These are phyloP conservation scores for Nicotiana sylvestris DNA, from an alignment of 257 asterid genomes.

Conservation along the genomic window DNA sequence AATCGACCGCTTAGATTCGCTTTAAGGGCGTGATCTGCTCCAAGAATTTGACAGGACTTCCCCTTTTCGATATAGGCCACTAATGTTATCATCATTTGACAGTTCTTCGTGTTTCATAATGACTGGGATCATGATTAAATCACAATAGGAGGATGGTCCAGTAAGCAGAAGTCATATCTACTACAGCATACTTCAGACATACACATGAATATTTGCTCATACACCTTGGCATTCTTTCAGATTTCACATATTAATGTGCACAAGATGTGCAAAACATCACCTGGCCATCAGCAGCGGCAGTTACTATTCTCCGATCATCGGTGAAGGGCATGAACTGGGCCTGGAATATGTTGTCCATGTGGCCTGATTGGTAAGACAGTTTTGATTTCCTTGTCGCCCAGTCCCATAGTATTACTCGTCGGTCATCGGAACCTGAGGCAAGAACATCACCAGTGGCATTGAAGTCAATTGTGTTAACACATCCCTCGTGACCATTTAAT, in stretches of 20 bases:
- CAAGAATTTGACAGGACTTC: neutral
- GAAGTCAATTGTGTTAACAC: constrained; percentile 72
- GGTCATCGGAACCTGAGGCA: constrained; percentile 80
- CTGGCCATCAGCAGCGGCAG: constrained; percentile 82
- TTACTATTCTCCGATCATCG: constrained; percentile 60
- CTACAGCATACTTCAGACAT: neutral
- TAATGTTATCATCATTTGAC: neutral
- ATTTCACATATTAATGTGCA: neutral
- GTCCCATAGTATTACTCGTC: constrained; percentile 65
- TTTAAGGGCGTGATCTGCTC: neutral
- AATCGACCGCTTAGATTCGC: neutral
- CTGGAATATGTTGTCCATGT: constrained; percentile 64
- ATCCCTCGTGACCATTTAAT: constrained; percentile 64
- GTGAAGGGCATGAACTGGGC: constrained; percentile 69
- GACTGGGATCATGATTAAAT: neutral
- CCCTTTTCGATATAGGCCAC: neutral
- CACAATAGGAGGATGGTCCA: neutral
- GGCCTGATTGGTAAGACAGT: constrained; percentile 71
- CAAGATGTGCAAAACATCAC: constrained; percentile 19
- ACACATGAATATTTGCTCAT: no score
- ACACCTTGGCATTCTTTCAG: no score
- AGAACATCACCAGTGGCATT: constrained; percentile 65
- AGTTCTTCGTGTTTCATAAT: neutral
- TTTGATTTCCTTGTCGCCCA: constrained; percentile 50
- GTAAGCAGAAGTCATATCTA: neutral